These are phyloP conservation scores for Ganoderma multipileum DNA, from an alignment of 1,284 basidiomycete genomes.

Conservation along the genomic window DNA sequence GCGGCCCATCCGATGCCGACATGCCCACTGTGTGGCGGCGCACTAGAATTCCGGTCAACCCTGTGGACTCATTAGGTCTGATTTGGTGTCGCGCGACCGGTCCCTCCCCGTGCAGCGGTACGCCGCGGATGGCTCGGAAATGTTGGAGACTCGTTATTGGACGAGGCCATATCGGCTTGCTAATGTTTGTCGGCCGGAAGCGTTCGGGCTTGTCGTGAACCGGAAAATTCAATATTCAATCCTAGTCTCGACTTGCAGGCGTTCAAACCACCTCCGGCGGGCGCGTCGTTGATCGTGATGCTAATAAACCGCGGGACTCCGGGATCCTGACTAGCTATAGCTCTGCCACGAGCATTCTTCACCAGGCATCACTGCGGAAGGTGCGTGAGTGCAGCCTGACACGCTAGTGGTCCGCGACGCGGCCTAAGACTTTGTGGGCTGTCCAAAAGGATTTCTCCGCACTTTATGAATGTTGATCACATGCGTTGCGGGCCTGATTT, in stretches of 20 bases:
- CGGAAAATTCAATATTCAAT: background rate
- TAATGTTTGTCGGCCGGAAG: background rate
- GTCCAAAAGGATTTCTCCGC: background rate
- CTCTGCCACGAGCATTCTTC: background rate
- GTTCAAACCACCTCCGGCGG: background rate
- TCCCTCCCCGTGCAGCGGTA: background rate
- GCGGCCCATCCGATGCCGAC: background rate
- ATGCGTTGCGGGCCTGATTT: background rate
- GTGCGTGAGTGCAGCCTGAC: slow-evolving; percentile 16
- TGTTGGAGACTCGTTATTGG: background rate
- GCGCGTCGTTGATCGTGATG: background rate
- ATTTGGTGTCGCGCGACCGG: background rate
- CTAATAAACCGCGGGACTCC: background rate
- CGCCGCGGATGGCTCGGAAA: background rate
- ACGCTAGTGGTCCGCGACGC: slow-evolving; percentile 13
- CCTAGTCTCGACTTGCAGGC: background rate
- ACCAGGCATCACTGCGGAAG: background rate
- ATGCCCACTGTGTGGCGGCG: background rate
- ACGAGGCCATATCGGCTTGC: background rate
- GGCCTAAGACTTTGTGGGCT: background rate
- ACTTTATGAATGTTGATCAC: background rate
- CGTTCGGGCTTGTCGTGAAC: background rate
- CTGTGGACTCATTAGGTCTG: background rate
- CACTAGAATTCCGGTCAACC: background rate
- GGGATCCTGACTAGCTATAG: background rate